A percentile compares a stretch with the other conserved stretches of the same genome.
Evolutionary conservation across 164 flowering plant genomes (phyloP).

Genomic region (Akebia trifoliata): DNA sequence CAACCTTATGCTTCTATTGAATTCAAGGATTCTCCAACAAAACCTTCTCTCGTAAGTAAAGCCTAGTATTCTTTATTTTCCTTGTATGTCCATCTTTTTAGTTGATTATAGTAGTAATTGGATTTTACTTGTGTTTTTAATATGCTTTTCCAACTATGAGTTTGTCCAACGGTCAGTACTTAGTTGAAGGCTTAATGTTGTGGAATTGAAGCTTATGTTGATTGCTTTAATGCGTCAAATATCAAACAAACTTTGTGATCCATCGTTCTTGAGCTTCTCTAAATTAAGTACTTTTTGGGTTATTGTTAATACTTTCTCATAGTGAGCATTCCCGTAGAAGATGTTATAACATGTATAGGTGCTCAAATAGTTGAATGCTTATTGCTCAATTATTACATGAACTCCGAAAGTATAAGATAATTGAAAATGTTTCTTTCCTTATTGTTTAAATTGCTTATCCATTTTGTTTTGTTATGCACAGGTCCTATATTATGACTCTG

Average conservation of each 20-base stretch:
- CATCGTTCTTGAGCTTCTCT: too few species aligned
- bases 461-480: constrained; percentile 14
- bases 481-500: constrained; percentile 67
- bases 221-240: not conserved
- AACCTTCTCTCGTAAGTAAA: constrained; percentile 47
- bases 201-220: not conserved
- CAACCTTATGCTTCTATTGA: constrained; percentile 38
- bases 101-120: not conserved
- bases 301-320: not conserved
- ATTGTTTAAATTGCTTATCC: constrained; percentile 10
- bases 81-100: not conserved
- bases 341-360: not conserved
- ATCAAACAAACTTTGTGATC: not conserved
- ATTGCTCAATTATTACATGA: not conserved
- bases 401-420: too few species aligned
- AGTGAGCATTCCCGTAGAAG: not conserved
- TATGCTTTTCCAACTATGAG: not conserved
- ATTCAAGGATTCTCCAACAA: constrained; percentile 42
- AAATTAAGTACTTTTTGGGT: not conserved
- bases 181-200: not conserved
- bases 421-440: not conserved
- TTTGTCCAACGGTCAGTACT: not conserved
- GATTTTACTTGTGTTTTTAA: not conserved
- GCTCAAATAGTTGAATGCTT: too few species aligned
- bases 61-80: not conserved